Evolutionary conservation across 441 rosid species (phyloP).

Genomic region (Theobroma grandiflorum): DNA sequence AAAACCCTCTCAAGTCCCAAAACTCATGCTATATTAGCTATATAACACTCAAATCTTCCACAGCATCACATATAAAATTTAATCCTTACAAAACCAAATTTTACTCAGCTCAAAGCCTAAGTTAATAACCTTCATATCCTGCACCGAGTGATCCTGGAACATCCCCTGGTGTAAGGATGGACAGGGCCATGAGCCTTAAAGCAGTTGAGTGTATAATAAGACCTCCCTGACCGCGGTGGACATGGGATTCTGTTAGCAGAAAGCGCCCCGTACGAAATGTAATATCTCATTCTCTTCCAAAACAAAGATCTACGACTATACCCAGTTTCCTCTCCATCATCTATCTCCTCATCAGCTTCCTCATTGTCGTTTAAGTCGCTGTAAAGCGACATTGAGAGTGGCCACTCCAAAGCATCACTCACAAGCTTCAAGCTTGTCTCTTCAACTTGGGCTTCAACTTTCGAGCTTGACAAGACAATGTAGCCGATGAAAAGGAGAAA

Average conservation of each 20-base stretch:
- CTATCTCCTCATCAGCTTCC: slow-evolving; percentile 31
- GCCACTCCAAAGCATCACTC: slow-evolving; percentile 62
- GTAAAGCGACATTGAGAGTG: slow-evolving; percentile 50
- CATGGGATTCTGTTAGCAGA: slow-evolving; percentile 87
- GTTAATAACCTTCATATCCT: slow-evolving; percentile 50
- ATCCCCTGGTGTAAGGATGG: slow-evolving; percentile 80
- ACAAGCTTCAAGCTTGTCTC: slow-evolving; percentile 49
- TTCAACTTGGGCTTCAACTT: slow-evolving; percentile 41
- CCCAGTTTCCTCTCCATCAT: slow-evolving; percentile 35
- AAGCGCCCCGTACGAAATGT: slow-evolving; percentile 90
- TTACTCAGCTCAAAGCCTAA: neutral
- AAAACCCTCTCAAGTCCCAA: neutral
- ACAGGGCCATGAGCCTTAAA: slow-evolving; percentile 66
- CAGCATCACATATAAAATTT: neutral
- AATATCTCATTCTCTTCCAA: slow-evolving; percentile 66
- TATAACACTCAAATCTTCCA: slow-evolving; percentile 3
- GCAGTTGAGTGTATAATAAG: slow-evolving; percentile 87
- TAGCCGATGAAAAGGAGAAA: slow-evolving; percentile 27
- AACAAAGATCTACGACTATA: slow-evolving; percentile 68
- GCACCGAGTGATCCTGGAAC: slow-evolving; percentile 80
- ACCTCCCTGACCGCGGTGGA: slow-evolving; percentile 93
- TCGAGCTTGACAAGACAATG: slow-evolving; percentile 1
- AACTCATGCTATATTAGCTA: neutral
- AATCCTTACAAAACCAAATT: neutral
- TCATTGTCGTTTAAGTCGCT: slow-evolving; percentile 13